Base-by-base conservation (phyloP, 1,139 yeast genomes). In the Schizosaccharomyces versatilis region DNA sequence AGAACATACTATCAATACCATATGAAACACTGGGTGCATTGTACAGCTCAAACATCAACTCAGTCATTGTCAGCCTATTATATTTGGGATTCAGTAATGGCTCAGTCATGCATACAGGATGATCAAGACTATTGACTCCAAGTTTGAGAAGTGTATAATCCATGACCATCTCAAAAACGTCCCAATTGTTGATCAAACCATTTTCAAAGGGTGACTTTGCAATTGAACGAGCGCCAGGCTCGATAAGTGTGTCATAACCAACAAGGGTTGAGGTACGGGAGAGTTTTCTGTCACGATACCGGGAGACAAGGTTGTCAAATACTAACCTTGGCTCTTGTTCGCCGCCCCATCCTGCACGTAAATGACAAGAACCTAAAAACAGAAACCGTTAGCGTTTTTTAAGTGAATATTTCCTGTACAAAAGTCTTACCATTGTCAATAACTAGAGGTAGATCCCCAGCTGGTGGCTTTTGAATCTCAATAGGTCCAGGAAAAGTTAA, bases 171-270 rank as follows among this genome's bases (percentile, higher is more conserved):
- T 93, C 98, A 7, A 57, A 57, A 57, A 81, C 77, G 58, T 93
- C 98, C 97, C 98, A 93, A 66, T 88, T 90, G 38, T 94, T 80
- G 41, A 90, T 71, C 61, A 85, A 69, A 2, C 85, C 76, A 0
- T 95, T 95, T 66, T 93, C 98, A 64, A 76, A 90, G 0, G 96
- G 95, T 2, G 84, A 72, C 62, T 78, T 79, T 52, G 84, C 75
- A 53, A 81, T 79, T 36, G 84, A 74, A 59, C 80, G 75, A 52
- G 83, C 74, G 7, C 81, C 69, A 6, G 79, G 74, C 62, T 88
- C 97, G 38, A 84, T 65, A 63, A 73, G 78, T 9, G 80, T 78
- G 65, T 88, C 97, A 61, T 82, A 77, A 1, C 99, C 99, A 3
- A 85, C 79, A 58, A 84, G 73, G 0, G 93, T 78, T 61, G 81